Evolutionary conservation across 805 yeast genomes (phyloP).

Genomic region (Nakazawaea wyomingensis): DNA sequence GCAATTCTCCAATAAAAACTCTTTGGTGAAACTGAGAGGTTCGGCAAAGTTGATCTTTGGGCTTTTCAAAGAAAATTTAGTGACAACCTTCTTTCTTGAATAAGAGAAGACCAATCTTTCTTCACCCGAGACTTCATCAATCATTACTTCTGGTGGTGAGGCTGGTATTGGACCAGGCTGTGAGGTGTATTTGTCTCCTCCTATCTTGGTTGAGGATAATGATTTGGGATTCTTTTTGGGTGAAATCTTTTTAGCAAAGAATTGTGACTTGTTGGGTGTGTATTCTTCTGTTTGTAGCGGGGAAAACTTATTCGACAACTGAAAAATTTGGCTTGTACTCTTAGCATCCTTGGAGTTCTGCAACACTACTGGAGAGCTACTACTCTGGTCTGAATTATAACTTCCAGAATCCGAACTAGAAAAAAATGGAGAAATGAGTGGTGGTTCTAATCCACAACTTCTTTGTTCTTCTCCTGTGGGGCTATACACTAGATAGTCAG

Average conservation of each 20-base stretch:
- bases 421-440: neutral
- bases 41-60: slow-evolving; percentile 14
- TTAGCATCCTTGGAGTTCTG: too few species aligned
- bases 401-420: neutral
- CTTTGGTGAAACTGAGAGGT: slow-evolving; percentile 9
- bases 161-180: slow-evolving; percentile 31
- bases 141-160: slow-evolving; percentile 12
- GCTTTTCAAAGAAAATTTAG: slow-evolving; percentile 19
- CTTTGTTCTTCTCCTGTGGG: neutral
- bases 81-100: slow-evolving; percentile 26
- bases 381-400: neutral
- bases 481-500: neutral
- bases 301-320: too few species aligned
- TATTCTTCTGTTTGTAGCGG: too few species aligned
- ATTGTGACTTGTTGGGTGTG: neutral
- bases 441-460: neutral
- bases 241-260: too few species aligned
- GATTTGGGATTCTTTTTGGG: neutral
- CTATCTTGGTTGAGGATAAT: neutral
- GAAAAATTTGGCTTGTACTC: too few species aligned
- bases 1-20: slow-evolving; percentile 36
- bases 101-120: slow-evolving; percentile 27
- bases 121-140: slow-evolving; percentile 23
- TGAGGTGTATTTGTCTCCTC: slow-evolving; percentile 11
- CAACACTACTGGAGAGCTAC: neutral